Base-by-base conservation (phyloP, 768 basidiomycete genomes). In the Tricholoma saponaceum region DNA sequence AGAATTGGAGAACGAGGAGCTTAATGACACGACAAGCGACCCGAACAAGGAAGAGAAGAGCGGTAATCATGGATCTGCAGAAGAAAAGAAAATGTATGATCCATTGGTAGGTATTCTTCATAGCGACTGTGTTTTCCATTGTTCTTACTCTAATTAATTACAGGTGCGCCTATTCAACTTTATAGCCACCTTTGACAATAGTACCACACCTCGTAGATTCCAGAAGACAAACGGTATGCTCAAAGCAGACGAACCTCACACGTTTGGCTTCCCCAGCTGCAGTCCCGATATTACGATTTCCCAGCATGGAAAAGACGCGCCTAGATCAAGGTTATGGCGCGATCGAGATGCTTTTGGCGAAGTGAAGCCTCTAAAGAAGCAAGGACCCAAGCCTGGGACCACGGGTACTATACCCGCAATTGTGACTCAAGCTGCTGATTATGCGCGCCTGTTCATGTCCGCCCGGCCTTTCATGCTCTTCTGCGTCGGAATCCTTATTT, bases 401-500 rank as follows among this genome's bases (percentile, higher is more conserved):
- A 33, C 57, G 30, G 37, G 43, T 9, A 46, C 51, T 0, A 55
- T 62, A 13, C 58, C 49, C 13, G 13, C 35, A 4, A 62, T 64
- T 2, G 61, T 66, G 16, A 39, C 55, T 37, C 64, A 67, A 43
- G 52, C 57, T 33, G 67, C 68, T 5, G 62, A 69, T 49, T 67
- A 70, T 44, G 69, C 69, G 8, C 64, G 69, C 23, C 69, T 69
- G 16, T 63, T 64, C 56, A 46, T 70, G 53, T 67, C 66, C n/a
- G 58, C 59, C 22, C 63, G 65, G 7, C 70, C 72, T 1, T 72
- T 71, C 60, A 63, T 64, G 50, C 62, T 71, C 23, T 71, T 69
- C 61, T 67, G 65, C 8, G 57, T 70, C 39, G 65, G 63, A 30
- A 37, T 71, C 10, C 61, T 73, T n/a, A 69, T 72, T 51, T 71